These are phyloP conservation scores for Trypanosoma boissoni DNA, from an alignment of 208 protist species.

Conservation along the genomic window DNA sequence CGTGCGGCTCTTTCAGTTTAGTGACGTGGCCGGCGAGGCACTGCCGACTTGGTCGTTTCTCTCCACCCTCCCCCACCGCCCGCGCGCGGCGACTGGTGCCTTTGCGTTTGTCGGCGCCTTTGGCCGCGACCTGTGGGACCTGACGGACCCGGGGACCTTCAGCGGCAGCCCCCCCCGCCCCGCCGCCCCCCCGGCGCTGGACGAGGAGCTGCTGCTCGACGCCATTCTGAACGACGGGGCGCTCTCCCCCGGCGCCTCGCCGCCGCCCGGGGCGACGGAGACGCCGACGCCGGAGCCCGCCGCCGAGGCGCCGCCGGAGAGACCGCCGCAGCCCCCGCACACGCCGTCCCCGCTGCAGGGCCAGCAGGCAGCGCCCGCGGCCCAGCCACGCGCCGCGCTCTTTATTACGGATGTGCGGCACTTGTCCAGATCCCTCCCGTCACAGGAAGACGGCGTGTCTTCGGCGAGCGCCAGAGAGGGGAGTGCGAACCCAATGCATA, in stretches of 20 bases:
- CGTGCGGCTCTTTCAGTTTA: conserved; percentile 57
- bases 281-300: conserved; percentile 5
- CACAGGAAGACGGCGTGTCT: no score
- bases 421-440: no score
- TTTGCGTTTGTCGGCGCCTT: conserved; percentile 7
- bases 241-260: neutral
- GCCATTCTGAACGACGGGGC: neutral
- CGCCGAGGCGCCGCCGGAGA: no score
- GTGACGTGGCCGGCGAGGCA: neutral
- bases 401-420: no score
- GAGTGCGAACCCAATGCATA: no score
- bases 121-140: conserved; percentile 7
- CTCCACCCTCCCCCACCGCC: no score
- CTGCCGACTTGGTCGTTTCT: no score
- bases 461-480: no score
- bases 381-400: no score
- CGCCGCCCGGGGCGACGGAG: neutral
- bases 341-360: neutral
- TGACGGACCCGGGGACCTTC: conserved; percentile 4
- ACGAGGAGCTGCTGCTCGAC: conserved; percentile 11
- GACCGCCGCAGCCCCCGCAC: no score
- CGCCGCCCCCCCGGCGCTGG: neutral
- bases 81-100: no score
- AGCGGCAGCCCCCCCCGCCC: conserved; percentile 1
- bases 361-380: neutral